Base-by-base conservation (phyloP, 495 filamentous ascomycete genomes). In the Aspergillus carlsbadensis region DNA sequence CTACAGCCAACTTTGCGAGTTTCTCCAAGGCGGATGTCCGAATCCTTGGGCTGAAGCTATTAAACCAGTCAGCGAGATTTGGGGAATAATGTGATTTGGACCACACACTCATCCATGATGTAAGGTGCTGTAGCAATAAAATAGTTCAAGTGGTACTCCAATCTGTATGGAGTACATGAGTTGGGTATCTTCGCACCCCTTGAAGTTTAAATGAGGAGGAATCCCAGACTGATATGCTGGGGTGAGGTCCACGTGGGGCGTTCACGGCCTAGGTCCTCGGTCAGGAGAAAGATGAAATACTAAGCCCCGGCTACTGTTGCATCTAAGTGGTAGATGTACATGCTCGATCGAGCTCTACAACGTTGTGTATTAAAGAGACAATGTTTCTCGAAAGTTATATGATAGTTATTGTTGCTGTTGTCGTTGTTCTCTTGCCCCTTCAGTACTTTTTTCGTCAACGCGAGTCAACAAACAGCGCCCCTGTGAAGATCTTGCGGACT, bases 1-100 rank as follows among this genome's bases (percentile, higher is more conserved):
- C 41, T 78, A 85, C 58, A 82, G 83, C 73, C 47, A 78, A 60
- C 10, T 76, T 76, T 54, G 87, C 88, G 54, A 92, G 84, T 69
- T 87, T 89, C 70, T 87, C 78, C 60, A 92, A 75, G 34, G 89
- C 88, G 43, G 78, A 77, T 52, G 77, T 77, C 69, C 86, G 82
- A 51, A 87, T 80, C 52, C 80, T 67, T 55, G 59, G 61, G 34
- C 68, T 69, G 24, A 72, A 64, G 24, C 76, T 78, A 40, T 14
- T 55, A 21, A n/a, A 41, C 22, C 14, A 45, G 45, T 65, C 33
- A 64, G 61, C 35, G 22, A 36, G 8, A 22, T 22, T 58, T 22
- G 20, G 35, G 26, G 1, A 24, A 36, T 6, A 18, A 22, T 14
- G 18, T 41, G 5, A n/a, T n/a, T 22, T 14, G 20, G 18, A 15